These are phyloP conservation scores for Hypoxylon lienhwacheense DNA, from an alignment of 495 filamentous ascomycete species.

Conservation along the genomic window DNA sequence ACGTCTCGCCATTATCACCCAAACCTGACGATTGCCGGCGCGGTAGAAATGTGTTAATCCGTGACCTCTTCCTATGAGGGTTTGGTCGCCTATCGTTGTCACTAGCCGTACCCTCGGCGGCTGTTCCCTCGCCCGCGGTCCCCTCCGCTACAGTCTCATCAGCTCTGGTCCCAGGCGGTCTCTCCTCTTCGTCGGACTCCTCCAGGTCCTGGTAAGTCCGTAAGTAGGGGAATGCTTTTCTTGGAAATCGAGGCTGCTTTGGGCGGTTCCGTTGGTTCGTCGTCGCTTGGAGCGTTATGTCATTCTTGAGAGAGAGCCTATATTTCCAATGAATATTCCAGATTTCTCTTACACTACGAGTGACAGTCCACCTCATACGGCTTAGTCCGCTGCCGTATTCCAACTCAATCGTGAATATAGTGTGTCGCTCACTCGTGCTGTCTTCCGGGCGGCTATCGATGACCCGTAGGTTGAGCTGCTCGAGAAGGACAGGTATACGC, in stretches of 20 bases:
- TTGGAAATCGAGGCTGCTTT: conserved; percentile 86
- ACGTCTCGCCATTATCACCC: conserved; percentile 41
- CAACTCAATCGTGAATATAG: conserved; percentile 85
- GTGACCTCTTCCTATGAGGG: conserved; percentile 62
- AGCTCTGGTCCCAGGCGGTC: conserved; percentile 47
- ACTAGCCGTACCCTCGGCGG: conserved; percentile 46
- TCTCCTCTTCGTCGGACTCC: conserved; percentile 83
- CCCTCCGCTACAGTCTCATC: conserved; percentile 54
- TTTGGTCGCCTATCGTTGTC: conserved; percentile 44
- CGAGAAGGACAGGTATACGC: conserved; percentile 88
- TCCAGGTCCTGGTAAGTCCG: conserved; percentile 79
- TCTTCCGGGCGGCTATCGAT: conserved; percentile 70
- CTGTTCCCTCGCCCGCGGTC: conserved; percentile 51
- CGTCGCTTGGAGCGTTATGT: conserved; percentile 64
- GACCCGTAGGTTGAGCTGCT: conserved; percentile 89
- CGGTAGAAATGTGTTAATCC: conserved; percentile 59
- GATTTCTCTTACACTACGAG: conserved; percentile 84
- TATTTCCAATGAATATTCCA: conserved; percentile 91
- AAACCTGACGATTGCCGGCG: conserved; percentile 48
- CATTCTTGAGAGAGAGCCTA: conserved; percentile 76
- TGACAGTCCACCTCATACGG: conserved; percentile 96
- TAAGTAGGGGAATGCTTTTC: conserved; percentile 88
- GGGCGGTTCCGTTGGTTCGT: conserved; percentile 53
- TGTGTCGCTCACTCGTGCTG: conserved; percentile 72
- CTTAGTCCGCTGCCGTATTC: conserved; percentile 96